A percentile compares a stretch with the other conserved stretches of the same genome.
These are phyloP conservation scores for Pythium vanterpoolii DNA, from an alignment of 352 stramenopile species.

Conservation along the genomic window DNA sequence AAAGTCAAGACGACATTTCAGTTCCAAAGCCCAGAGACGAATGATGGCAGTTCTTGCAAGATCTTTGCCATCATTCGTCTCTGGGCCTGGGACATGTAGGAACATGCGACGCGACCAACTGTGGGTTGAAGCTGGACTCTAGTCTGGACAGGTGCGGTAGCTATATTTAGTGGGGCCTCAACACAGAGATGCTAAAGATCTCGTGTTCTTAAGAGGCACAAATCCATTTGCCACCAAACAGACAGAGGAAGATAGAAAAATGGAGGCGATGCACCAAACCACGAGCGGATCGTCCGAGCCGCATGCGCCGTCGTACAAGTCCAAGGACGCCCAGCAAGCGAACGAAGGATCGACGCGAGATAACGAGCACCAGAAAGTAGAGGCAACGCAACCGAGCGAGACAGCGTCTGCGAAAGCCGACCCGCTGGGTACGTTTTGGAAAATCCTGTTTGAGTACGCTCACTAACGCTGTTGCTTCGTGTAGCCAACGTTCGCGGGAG, in stretches of 20 bases:
- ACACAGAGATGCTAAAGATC: background rate
- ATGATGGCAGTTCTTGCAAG: no score
- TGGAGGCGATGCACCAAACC: constrained; percentile 9
- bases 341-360: constrained; percentile 4
- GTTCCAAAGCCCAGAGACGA: no score
- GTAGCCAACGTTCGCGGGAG: constrained; percentile 1
- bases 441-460: no score
- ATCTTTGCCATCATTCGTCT: no score
- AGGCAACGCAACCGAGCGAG: background rate
- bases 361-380: background rate
- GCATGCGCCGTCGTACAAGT: constrained; percentile 15
- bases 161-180: background rate
- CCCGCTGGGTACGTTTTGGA: constrained; percentile 1
- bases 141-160: no score
- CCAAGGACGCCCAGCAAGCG: background rate
- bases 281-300: constrained; percentile 23
- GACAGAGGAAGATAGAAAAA: no score
- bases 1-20: no score
- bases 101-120: background rate
- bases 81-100: no score
- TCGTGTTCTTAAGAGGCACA: background rate
- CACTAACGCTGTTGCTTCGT: background rate
- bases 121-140: background rate
- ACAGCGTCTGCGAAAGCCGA: background rate
- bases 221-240: background rate